Evolutionary conservation across 1,139 yeast genomes (phyloP).

Genomic region (Pneumocystis carinii): DNA sequence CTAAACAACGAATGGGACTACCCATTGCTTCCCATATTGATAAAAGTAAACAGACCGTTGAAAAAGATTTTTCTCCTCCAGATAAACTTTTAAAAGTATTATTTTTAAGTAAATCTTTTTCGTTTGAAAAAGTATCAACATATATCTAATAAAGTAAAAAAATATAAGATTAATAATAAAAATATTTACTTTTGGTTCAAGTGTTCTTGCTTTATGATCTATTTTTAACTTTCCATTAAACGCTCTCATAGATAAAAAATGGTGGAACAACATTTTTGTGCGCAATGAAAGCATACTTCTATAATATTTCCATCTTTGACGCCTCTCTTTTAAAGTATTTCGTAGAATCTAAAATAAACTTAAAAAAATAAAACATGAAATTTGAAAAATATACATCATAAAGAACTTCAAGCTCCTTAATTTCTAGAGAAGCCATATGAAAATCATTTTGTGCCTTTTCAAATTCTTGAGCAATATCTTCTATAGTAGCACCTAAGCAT

Average conservation of each 20-base stretch:
- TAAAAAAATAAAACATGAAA: conserved; percentile 2
- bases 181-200: conserved; percentile 16
- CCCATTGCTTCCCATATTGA: conserved; percentile 93
- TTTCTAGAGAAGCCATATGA: conserved; percentile 6
- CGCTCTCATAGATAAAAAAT: conserved; percentile 35
- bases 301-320: conserved; percentile 11
- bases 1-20: conserved; percentile 73
- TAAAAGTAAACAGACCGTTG: conserved; percentile 73
- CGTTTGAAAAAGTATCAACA: conserved; percentile 24
- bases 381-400: conserved; percentile 2
- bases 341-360: conserved; percentile 5
- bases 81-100: conserved; percentile 73
- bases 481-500: conserved; percentile 11
- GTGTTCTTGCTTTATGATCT: conserved; percentile 29
- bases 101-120: conserved; percentile 41
- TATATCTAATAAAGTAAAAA: conserved; percentile 8
- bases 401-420: conserved; percentile 8
- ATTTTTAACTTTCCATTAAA: conserved; percentile 59
- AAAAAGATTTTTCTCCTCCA: conserved; percentile 93
- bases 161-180: not conserved
- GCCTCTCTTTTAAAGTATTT: conserved; percentile 15
- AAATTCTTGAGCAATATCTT: conserved; percentile 4
- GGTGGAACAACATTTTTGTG: conserved; percentile 18
- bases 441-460: conserved; percentile 3
- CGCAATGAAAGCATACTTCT: conserved; percentile 16